Evolutionary conservation across 441 rosid species (phyloP).

Genomic region (Lepidium campestre): DNA sequence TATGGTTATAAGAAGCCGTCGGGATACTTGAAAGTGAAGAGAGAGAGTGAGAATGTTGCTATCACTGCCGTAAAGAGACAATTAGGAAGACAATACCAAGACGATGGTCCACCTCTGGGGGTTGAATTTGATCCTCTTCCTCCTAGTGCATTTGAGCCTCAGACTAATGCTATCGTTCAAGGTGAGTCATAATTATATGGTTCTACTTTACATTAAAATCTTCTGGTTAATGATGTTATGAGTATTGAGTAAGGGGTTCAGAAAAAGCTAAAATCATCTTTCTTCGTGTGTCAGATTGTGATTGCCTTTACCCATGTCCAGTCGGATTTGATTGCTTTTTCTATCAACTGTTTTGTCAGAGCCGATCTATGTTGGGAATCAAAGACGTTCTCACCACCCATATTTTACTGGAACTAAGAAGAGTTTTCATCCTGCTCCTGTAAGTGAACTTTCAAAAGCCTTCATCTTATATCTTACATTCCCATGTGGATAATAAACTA

Average conservation of each 20-base stretch:
- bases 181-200: conserved; percentile 40
- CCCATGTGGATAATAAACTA: background rate
- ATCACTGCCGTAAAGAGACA: conserved; percentile 79
- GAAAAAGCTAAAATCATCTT: conserved; percentile 6
- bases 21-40: conserved; percentile 81
- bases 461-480: background rate
- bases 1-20: conserved; percentile 57
- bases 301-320: conserved; percentile 23
- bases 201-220: background rate
- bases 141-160: conserved; percentile 75
- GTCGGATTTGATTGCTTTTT: conserved; percentile 16
- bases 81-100: conserved; percentile 67
- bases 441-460: conserved; percentile 39
- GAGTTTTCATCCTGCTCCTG: conserved; percentile 41
- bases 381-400: conserved; percentile 40
- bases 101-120: conserved; percentile 83
- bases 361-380: conserved; percentile 49
- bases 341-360: conserved; percentile 37
- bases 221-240: conserved; percentile 1
- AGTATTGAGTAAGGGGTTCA: background rate
- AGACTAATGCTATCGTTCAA: conserved; percentile 36
- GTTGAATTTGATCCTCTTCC: conserved; percentile 76
- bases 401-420: conserved; percentile 39
- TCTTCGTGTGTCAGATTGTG: conserved; percentile 24
- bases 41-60: conserved; percentile 64